Evolutionary conservation across 2,329 filamentous ascomycete species (phyloP).

Genomic region (Phialocephala sp.): DNA sequence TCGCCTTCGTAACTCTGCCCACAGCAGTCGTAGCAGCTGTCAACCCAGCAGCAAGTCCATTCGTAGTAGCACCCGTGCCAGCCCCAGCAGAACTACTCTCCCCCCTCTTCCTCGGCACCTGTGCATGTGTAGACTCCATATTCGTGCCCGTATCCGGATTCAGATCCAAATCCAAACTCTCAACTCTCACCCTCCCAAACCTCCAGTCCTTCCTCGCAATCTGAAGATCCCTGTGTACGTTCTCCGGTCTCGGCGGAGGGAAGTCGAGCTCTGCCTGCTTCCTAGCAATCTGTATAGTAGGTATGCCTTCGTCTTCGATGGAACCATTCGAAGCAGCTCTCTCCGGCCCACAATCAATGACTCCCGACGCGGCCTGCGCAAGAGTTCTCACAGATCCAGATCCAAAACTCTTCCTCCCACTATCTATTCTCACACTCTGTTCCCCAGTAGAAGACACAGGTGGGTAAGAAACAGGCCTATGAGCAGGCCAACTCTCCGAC

Average conservation of each 20-base stretch:
- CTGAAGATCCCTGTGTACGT: conserved; percentile 38
- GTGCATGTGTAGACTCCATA: conserved; percentile 38
- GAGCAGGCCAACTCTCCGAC: conserved; percentile 33
- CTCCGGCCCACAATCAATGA: conserved; percentile 44
- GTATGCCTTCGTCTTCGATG: conserved; percentile 30
- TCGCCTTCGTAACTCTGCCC: conserved; percentile 82
- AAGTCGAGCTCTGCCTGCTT: conserved; percentile 21
- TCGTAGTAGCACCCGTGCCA: conserved; percentile 15
- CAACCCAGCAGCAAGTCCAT: conserved; percentile 37
- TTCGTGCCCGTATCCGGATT: conserved; percentile 17
- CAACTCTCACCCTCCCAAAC: conserved; percentile 77
- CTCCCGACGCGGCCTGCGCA: not conserved
- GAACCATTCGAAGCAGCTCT: conserved; percentile 19
- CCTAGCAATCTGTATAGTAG: not conserved
- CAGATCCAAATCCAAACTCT: conserved; percentile 76
- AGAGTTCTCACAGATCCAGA: not conserved
- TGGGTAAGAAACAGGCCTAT: conserved; percentile 24
- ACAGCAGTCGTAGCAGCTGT: conserved; percentile 53
- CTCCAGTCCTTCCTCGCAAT: conserved; percentile 74
- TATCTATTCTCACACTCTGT: not conserved
- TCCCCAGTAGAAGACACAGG: not conserved
- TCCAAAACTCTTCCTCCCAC: not conserved
- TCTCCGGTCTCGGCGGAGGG: conserved; percentile 24
- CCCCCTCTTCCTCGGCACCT: conserved; percentile 51
- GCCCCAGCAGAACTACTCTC: conserved; percentile 37